Conservation (phyloP, 1,139 yeast species). For the Nakaseomyces glabratus region DNA sequence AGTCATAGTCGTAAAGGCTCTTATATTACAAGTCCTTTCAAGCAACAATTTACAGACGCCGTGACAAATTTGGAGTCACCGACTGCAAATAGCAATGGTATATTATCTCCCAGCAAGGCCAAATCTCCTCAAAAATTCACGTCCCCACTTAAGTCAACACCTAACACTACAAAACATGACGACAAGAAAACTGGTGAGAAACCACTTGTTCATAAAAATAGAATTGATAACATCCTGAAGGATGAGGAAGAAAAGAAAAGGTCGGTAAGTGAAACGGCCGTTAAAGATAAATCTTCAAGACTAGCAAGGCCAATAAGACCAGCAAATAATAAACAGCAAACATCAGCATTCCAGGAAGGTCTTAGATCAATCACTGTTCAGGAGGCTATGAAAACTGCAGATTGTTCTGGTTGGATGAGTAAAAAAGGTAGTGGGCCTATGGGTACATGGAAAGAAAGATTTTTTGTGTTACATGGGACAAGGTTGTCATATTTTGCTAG, state of each 20-base stretch:
- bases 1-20: conserved; percentile 15
- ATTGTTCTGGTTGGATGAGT: conserved; percentile 89
- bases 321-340: conserved; percentile 43
- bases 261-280: conserved; percentile 4
- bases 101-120: not conserved
- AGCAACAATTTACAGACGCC: conserved; percentile 9
- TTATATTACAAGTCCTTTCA: conserved; percentile 11
- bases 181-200: not conserved
- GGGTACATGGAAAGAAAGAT: conserved; percentile 86
- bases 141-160: conserved; percentile 1
- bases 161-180: conserved; percentile 5
- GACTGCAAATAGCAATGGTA: not conserved
- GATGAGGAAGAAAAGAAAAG: conserved; percentile 6
- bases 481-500: conserved; percentile 79
- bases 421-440: conserved; percentile 77
- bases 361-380: conserved; percentile 69
- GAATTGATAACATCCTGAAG: not conserved
- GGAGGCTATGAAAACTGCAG: conserved; percentile 68
- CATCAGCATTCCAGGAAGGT: conserved; percentile 93
- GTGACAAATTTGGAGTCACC: conserved; percentile 1
- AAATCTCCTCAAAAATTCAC: conserved; percentile 2
- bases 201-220: not conserved
- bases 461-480: conserved; percentile 85
- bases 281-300: conserved; percentile 2
- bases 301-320: conserved; percentile 10